Evolutionary conservation across 1,139 yeast genomes (phyloP).

Genomic region (Yamadazyma taylorii): DNA sequence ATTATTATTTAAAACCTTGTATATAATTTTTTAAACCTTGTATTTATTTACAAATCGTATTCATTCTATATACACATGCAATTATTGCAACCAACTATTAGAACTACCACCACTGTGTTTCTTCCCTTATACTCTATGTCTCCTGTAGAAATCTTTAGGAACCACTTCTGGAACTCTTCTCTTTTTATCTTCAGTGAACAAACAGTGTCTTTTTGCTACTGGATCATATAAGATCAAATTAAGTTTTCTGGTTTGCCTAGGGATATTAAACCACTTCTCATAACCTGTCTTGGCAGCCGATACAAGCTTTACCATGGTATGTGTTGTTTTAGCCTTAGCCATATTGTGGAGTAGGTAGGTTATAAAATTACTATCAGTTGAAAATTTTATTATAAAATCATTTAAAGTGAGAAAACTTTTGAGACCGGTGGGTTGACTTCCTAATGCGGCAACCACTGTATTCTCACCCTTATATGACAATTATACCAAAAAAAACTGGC

Average conservation of each 20-base stretch:
- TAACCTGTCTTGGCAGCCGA: constrained; percentile 89
- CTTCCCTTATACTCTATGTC: constrained; percentile 26
- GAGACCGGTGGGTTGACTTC: too few relatives aligned
- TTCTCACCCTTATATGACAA: too few relatives aligned
- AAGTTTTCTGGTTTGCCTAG: constrained; percentile 77
- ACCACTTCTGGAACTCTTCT: constrained; percentile 69
- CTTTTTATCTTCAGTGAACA: constrained; percentile 85
- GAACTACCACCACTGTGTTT: too few relatives aligned
- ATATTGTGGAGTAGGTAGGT: constrained; percentile 16
- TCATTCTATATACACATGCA: background rate
- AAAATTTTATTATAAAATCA: constrained; percentile 3
- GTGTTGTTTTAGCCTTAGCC: constrained; percentile 47
- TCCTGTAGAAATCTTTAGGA: constrained; percentile 62
- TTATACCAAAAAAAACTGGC: too few relatives aligned
- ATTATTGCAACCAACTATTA: too few relatives aligned
- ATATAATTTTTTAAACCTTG: constrained; percentile 5
- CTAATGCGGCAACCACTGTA: constrained; percentile 14
- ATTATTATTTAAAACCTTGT: too few relatives aligned
- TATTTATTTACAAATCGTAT: background rate
- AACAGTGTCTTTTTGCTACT: constrained; percentile 65
- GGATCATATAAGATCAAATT: constrained; percentile 92
- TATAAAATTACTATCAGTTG: too few relatives aligned
- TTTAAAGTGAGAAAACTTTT: too few relatives aligned
- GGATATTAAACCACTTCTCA: constrained; percentile 75
- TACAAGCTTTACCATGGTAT: constrained; percentile 56